Evolutionary conservation across 1,139 yeast species (phyloP).

Genomic region (Pichia cactophila): DNA sequence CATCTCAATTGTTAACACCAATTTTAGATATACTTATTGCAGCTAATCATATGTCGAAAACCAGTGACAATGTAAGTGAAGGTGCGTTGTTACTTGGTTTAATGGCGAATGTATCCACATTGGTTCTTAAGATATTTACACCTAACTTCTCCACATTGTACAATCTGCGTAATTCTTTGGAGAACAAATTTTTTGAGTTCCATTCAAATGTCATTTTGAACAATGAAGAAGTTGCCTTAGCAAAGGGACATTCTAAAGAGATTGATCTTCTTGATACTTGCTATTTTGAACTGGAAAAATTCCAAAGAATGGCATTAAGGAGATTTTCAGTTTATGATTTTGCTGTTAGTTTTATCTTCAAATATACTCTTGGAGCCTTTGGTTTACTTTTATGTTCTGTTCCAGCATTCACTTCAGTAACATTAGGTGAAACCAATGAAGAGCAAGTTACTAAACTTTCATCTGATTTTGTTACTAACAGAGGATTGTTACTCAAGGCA

Average conservation of each 20-base stretch:
- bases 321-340: slow-evolving; percentile 68
- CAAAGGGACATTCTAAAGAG: slow-evolving; percentile 77
- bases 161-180: slow-evolving; percentile 68
- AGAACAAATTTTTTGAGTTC: slow-evolving; percentile 76
- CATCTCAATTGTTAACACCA: slow-evolving; percentile 86
- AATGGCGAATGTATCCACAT: slow-evolving; percentile 75
- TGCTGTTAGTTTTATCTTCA: slow-evolving; percentile 78
- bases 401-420: slow-evolving; percentile 69
- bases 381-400: slow-evolving; percentile 83
- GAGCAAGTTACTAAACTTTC: slow-evolving; percentile 32
- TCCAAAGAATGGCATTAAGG: slow-evolving; percentile 70
- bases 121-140: slow-evolving; percentile 63
- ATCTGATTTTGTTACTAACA: slow-evolving; percentile 81
- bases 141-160: slow-evolving; percentile 89
- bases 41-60: slow-evolving; percentile 68
- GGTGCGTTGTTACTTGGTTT: slow-evolving; percentile 78
- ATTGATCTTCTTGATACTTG: slow-evolving; percentile 70
- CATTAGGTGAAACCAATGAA: slow-evolving; percentile 30
- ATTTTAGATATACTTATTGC: slow-evolving; percentile 73
- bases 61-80: slow-evolving; percentile 76
- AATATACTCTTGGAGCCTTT: slow-evolving; percentile 94
- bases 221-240: slow-evolving; percentile 81
- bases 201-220: slow-evolving; percentile 77
- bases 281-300: slow-evolving; percentile 75
- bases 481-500: slow-evolving; percentile 76